A percentile compares a stretch with the other conserved stretches of the same genome.
Conservation (phyloP, 2,329 filamentous ascomycete species). For the Ascochyta clinopodiicola region DNA sequence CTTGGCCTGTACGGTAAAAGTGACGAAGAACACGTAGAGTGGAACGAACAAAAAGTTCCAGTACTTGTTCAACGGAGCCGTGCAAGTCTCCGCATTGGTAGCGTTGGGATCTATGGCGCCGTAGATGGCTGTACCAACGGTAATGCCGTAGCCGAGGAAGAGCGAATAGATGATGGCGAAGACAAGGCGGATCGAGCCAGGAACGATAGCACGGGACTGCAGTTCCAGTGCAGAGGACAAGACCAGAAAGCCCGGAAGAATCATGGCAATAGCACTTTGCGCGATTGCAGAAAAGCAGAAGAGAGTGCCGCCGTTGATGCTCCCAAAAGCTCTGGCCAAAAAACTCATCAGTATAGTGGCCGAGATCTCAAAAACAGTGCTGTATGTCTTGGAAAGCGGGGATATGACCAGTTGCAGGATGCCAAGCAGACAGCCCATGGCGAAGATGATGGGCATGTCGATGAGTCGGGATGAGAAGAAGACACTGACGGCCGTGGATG, state of each 20-base stretch:
- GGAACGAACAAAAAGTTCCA: conserved; percentile 75
- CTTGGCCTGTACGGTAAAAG: conserved; percentile 79
- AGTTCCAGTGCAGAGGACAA: conserved; percentile 56
- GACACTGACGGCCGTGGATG: conserved; percentile 75
- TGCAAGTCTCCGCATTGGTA: conserved; percentile 51
- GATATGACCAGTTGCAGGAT: conserved; percentile 77
- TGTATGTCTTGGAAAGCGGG: conserved; percentile 73
- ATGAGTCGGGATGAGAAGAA: conserved; percentile 79
- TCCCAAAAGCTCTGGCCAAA: conserved; percentile 56
- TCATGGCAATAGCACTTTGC: conserved; percentile 57
- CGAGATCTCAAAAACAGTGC: conserved; percentile 57
- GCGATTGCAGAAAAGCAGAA: conserved; percentile 59
- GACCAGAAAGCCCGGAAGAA: conserved; percentile 57
- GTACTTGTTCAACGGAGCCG: conserved; percentile 55
- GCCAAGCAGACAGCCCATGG: conserved; percentile 75
- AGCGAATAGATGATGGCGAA: conserved; percentile 60
- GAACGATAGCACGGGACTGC: conserved; percentile 55
- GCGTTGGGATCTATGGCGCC: conserved; percentile 55
- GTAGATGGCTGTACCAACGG: conserved; percentile 56
- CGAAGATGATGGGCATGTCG: conserved; percentile 78
- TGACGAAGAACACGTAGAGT: conserved; percentile 74
- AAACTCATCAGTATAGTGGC: conserved; percentile 57
- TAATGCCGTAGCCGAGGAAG: conserved; percentile 59
- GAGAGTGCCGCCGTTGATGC: conserved; percentile 49
- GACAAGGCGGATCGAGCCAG: conserved; percentile 57